Base-by-base conservation (phyloP, 2,329 filamentous ascomycete species). In the Fusarium coicis region DNA sequence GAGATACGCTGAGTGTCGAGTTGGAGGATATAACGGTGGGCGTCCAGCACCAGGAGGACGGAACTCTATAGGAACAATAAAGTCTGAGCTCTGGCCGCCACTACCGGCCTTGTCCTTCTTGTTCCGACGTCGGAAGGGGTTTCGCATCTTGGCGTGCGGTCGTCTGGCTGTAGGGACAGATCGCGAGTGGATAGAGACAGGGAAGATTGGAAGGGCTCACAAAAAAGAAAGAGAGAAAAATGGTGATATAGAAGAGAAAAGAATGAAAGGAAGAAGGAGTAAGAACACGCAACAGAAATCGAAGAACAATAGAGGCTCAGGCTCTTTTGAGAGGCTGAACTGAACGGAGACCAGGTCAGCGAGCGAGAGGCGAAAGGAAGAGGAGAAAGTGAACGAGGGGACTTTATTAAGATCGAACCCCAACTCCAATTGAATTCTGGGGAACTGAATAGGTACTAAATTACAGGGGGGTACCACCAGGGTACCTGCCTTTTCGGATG, bases 1-100 rank as follows among this genome's bases (percentile, higher is more conserved):
- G 42, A 83, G 71, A 19, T 77, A 77, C 19, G 85, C 82, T 11
- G 87, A 88, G 34, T 78, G 74, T 30, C 75, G 74, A 10, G 83
- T 85, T 14, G 85, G 83, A 62, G 81, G 81, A 66, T 80, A 82
- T 30, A 76, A 73, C 57, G 74, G 77, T 23, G 76, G 67, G 34
- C 75, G 73, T 46, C 76, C 68, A 73, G 67, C 72, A 44, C 70
- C 75, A 21, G 68, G 63, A 53, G 79, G 73, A n/a, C 77, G 80
- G 52, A 80, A 74, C 44, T 81, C 79, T 28, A 76, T 67, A 18
- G 81, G 79, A 50, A 81, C 61, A 30, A 65, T 52, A 40, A 73
- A 73, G 28, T 77, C 72, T 63, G 74, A 70, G 57, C 70, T 75
- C 59, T 73, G 71, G 52, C 72, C 55, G 43, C 60, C 63, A 39